Base-by-base conservation (phyloP, 1,284 basidiomycete genomes). In the Inonotus hispidus region DNA sequence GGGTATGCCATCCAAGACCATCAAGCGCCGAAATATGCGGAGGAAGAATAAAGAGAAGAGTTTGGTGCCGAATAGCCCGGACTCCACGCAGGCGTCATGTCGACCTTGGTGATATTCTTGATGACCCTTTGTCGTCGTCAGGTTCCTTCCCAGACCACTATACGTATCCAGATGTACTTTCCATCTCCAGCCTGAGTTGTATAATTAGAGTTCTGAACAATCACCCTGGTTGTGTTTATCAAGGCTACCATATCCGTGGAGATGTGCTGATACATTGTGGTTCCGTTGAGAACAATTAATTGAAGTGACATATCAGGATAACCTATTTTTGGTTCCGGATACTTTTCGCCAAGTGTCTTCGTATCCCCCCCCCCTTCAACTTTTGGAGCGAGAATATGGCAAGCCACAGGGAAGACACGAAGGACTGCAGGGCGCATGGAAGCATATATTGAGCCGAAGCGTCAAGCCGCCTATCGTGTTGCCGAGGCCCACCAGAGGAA, bases 1-100 rank as follows among this genome's bases (percentile, higher is more conserved):
- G 61, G 61, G 61, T 4, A 46, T 45, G 43, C 58, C 57, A 6
- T 45, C 61, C 8, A 56, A 49, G 37, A 37, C 21, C 45, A 14
- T n/a, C n/a, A 60, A 55, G 43, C 52, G 16, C 39, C 25, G 27
- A 23, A 49, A 41, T 41, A 14, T 32, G 25, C 19, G 27, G 19
- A 25, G 45, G 16, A 38, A 16, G 29, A 27, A 50, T 7, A 39
- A 39, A 14, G 11, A 23, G 37, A 16, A 53, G 29, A 29, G 25
- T 27, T 7, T 29, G 11, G 29, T 16, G 32, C 56, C 50, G 27
- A 23, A 25, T 27, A 62, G 56, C 32, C 53, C 57, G 27, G 41
- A 62, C 41, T 50, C 57, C 19, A 41, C 45, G 0, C 49, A 39
- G 8, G 61, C 54, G 8, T 47, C 46, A n/a, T 56, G 41, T 46